Conservation (phyloP, 2,329 filamentous ascomycete genomes). For the Macroventuria anomochaeta region DNA sequence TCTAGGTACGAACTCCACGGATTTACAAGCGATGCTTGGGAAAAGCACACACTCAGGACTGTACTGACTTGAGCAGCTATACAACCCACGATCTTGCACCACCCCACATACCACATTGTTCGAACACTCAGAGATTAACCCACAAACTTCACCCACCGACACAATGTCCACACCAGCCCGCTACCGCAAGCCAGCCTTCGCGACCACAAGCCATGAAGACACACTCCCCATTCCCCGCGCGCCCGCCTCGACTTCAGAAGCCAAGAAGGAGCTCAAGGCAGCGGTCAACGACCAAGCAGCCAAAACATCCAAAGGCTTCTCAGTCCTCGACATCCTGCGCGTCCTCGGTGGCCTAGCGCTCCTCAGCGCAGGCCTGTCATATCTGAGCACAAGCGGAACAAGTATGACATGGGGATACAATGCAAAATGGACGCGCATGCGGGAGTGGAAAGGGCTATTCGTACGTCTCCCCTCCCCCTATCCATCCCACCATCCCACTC, state of each 20-base stretch:
- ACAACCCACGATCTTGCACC: neutral
- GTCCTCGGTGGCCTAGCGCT: conserved; percentile 71
- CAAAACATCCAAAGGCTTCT: conserved; percentile 32
- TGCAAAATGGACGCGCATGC: conserved; percentile 46
- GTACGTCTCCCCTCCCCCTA: conserved; percentile 25
- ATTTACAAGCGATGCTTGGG: neutral
- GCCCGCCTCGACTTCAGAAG: conserved; percentile 23
- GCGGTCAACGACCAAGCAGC: conserved; percentile 33
- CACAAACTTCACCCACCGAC: neutral
- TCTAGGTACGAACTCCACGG: neutral
- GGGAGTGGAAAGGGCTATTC: conserved; percentile 43
- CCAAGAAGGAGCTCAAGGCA: conserved; percentile 36
- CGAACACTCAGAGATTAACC: neutral
- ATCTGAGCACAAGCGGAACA: conserved; percentile 75
- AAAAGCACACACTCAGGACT: neutral
- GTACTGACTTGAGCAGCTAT: neutral
- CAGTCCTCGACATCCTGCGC: conserved; percentile 69
- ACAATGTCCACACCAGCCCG: conserved; percentile 33
- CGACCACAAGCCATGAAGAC: conserved; percentile 6
- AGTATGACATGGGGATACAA: conserved; percentile 50
- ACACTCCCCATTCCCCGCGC: conserved; percentile 3
- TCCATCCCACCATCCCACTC: neutral
- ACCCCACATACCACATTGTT: too few relatives aligned
- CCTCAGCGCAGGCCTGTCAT: conserved; percentile 73
- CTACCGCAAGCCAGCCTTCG: conserved; percentile 28